These are phyloP conservation scores for Diaporthe vexans DNA, from an alignment of 2,329 filamentous ascomycete species.

Conservation along the genomic window DNA sequence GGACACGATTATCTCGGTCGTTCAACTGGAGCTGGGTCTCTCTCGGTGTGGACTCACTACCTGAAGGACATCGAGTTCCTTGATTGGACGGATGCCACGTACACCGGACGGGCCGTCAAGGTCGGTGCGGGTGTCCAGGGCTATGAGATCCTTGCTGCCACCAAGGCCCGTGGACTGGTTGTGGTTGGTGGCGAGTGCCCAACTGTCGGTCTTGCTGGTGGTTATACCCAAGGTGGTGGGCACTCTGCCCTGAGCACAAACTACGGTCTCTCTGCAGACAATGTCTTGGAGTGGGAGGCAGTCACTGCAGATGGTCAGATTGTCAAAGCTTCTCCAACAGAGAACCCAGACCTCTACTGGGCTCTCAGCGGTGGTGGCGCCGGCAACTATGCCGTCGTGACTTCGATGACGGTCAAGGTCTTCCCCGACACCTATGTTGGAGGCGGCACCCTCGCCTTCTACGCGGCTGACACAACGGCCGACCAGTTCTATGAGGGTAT, in stretches of 20 bases:
- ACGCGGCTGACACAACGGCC: constrained; percentile 41
- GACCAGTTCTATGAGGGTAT: constrained; percentile 45
- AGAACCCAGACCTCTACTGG: constrained; percentile 64
- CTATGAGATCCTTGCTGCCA: constrained; percentile 64
- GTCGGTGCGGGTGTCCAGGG: constrained; percentile 69
- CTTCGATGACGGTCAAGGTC: constrained; percentile 46
- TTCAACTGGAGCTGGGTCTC: constrained; percentile 60
- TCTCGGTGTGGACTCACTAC: constrained; percentile 56
- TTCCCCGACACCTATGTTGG: constrained; percentile 43
- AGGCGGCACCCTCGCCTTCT: constrained; percentile 43
- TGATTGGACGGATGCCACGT: constrained; percentile 43
- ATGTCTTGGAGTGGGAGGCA: constrained; percentile 62
- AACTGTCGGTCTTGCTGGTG: constrained; percentile 65
- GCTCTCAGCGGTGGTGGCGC: constrained; percentile 61
- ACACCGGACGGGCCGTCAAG: constrained; percentile 65
- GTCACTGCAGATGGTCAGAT: constrained; percentile 60
- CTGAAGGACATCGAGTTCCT: constrained; percentile 26
- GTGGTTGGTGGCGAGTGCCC: constrained; percentile 41
- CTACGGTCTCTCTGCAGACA: constrained; percentile 64
- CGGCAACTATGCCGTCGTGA: constrained; percentile 53
- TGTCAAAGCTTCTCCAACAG: constrained; percentile 55
- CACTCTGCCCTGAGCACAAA: constrained; percentile 65
- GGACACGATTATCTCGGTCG: constrained; percentile 61
- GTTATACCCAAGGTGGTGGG: constrained; percentile 65
- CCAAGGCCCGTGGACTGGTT: constrained; percentile 57